A percentile compares a stretch with the other conserved stretches of the same genome.
These are phyloP conservation scores for Russula vinacea DNA, from an alignment of 768 basidiomycete genomes.

Conservation along the genomic window DNA sequence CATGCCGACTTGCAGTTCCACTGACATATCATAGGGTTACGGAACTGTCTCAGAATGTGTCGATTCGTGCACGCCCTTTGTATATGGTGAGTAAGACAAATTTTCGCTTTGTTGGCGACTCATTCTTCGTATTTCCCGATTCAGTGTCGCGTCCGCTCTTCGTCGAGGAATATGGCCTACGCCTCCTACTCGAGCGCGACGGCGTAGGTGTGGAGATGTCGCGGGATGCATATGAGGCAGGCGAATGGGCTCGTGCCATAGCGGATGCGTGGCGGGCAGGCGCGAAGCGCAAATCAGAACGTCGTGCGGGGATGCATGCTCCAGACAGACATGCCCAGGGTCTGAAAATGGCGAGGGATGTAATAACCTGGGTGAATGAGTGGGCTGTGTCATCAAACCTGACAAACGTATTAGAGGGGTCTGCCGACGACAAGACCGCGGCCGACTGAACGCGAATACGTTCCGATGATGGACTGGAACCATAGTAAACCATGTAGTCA, in stretches of 20 bases:
- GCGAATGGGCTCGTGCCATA: constrained; percentile 64
- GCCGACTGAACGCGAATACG: neutral
- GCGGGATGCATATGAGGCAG: constrained; percentile 63
- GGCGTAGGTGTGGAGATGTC: constrained; percentile 70
- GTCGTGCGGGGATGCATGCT: constrained; percentile 42
- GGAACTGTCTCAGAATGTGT: constrained; percentile 80
- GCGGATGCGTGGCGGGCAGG: constrained; percentile 58
- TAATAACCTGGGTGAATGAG: constrained; percentile 50
- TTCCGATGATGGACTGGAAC: neutral
- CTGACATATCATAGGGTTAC: constrained; percentile 54
- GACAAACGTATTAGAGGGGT: constrained; percentile 8
- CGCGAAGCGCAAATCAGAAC: constrained; percentile 47
- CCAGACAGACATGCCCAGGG: constrained; percentile 45
- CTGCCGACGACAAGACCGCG: neutral
- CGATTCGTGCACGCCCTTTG: constrained; percentile 71
- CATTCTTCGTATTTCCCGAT: constrained; percentile 31
- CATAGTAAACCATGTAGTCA: neutral
- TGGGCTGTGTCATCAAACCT: constrained; percentile 30
- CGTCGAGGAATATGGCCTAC: constrained; percentile 76
- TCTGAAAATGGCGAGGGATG: constrained; percentile 44
- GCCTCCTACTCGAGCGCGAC: constrained; percentile 56
- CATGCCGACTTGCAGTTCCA: constrained; percentile 2
- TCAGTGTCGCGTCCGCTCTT: constrained; percentile 75
- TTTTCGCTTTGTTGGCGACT: neutral
- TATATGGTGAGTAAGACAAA: constrained; percentile 53